A percentile compares a stretch with the other conserved stretches of the same genome.
Evolutionary conservation across 2,329 filamentous ascomycete species (phyloP).

Genomic region (Mycosphaerelloides madeirae): DNA sequence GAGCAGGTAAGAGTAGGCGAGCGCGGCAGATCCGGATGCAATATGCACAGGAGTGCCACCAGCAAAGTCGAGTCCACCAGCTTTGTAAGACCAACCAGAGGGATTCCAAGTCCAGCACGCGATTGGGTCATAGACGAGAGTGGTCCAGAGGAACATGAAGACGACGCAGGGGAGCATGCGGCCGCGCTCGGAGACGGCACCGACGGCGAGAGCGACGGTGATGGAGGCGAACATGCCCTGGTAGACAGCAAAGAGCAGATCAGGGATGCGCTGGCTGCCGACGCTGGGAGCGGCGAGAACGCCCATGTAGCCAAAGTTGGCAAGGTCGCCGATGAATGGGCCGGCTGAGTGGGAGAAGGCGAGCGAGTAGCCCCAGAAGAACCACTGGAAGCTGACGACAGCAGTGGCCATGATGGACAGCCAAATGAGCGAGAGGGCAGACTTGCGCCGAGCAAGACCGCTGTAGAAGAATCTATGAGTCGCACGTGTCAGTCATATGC

Average conservation of each 20-base stretch:
- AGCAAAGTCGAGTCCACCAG: conserved; percentile 83
- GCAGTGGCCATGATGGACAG: conserved; percentile 76
- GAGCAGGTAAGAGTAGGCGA: conserved; percentile 88
- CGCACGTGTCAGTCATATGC: conserved; percentile 35
- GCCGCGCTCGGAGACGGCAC: conserved; percentile 80
- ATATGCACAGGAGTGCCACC: conserved; percentile 90
- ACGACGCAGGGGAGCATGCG: conserved; percentile 82
- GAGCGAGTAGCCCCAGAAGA: conserved; percentile 88
- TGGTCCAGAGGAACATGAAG: conserved; percentile 92
- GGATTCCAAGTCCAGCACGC: conserved; percentile 95
- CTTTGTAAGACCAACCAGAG: conserved; percentile 69
- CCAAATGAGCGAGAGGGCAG: conserved; percentile 79
- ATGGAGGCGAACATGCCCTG: conserved; percentile 86
- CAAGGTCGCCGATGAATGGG: conserved; percentile 70
- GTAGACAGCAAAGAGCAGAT: conserved; percentile 79
- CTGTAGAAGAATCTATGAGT: conserved; percentile 72
- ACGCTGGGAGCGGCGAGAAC: conserved; percentile 73
- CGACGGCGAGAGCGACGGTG: conserved; percentile 79
- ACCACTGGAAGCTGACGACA: conserved; percentile 85
- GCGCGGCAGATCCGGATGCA: conserved; percentile 73
- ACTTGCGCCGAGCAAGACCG: conserved; percentile 82
- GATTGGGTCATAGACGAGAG: conserved; percentile 84
- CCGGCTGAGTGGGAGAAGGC: conserved; percentile 75
- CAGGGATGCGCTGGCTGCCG: conserved; percentile 67
- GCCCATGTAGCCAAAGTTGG: conserved; percentile 73